Percentiles rank a stretch among this genome's conserved stretches.
phyloP scores from a whole-genome alignment of 2,329 filamentous ascomycete genomes.

The Colletotrichum lini region DNA sequence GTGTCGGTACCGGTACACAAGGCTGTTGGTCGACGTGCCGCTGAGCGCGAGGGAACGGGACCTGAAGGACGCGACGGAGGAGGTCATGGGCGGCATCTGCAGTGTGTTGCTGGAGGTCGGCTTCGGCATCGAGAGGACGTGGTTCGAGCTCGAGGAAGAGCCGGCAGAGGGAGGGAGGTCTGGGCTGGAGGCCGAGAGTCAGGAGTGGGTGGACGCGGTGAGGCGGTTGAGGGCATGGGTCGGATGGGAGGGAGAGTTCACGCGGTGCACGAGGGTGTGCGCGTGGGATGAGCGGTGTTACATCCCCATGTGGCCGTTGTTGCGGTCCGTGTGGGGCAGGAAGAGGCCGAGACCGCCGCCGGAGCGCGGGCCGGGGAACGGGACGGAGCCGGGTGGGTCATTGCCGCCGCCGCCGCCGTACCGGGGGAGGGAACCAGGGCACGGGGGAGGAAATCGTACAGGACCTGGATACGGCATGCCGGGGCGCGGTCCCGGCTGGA shows the following conservation, averaged over 20 bases:
- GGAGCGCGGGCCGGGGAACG: conserved; percentile 23
- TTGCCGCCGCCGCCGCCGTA: conserved; percentile 20
- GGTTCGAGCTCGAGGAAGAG: conserved; percentile 50
- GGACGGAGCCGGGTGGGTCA: conserved; percentile 29
- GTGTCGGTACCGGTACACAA: conserved; percentile 59
- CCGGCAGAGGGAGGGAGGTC: conserved; percentile 43
- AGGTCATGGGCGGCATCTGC: conserved; percentile 58
- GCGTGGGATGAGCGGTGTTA: conserved; percentile 61
- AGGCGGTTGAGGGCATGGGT: conserved; percentile 64
- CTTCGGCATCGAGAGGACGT: conserved; percentile 58
- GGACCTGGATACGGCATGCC: conserved; percentile 21
- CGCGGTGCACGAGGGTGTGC: conserved; percentile 57
- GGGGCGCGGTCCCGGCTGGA: conserved; percentile 37
- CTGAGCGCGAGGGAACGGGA: conserved; percentile 54
- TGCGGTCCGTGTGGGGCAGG: conserved; percentile 37
- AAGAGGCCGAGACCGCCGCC: conserved; percentile 37
- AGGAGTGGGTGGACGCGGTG: conserved; percentile 51
- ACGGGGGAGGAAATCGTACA: conserved; percentile 17
- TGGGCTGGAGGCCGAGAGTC: conserved; percentile 5
- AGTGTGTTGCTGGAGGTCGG: conserved; percentile 57
- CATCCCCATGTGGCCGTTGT: conserved; percentile 66
- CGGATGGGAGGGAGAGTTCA: conserved; percentile 64
- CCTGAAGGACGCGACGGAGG: conserved; percentile 57
- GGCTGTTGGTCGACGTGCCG: conserved; percentile 49
- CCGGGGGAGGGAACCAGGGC: conserved; percentile 12